These are phyloP conservation scores for Cochlearia excelsa DNA, from an alignment of 345 rosid genomes.

Conservation along the genomic window DNA sequence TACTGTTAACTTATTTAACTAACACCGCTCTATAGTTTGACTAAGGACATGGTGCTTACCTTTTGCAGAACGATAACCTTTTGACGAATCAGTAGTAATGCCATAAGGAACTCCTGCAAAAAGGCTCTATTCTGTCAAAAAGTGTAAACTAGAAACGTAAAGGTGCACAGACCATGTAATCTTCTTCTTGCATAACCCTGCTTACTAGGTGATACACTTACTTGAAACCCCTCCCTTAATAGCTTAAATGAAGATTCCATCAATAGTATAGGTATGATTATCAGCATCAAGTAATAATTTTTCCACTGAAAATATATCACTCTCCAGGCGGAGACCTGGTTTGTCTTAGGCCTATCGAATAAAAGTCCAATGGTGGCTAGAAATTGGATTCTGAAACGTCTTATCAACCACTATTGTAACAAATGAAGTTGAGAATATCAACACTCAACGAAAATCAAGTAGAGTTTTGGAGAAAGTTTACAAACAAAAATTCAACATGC, in stretches of 20 bases:
- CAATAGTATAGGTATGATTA: conserved; percentile 1
- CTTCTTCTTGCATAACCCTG: conserved; percentile 9
- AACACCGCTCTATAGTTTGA: conserved; percentile 18
- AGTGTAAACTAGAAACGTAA: conserved; percentile 15
- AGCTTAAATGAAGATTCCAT: conserved; percentile 10
- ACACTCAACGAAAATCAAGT: not conserved
- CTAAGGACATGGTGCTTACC: conserved; percentile 54
- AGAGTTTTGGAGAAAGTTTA: conserved; percentile 1
- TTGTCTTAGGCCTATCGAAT: conserved; percentile 6
- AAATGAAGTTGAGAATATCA: conserved; percentile 14
- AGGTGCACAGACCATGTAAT: conserved; percentile 15
- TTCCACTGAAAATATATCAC: not conserved
- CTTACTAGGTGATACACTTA: conserved; percentile 7
- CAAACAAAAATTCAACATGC: not conserved
- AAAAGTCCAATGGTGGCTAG: not conserved
- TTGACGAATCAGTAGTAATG: conserved; percentile 71
- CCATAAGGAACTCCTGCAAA: conserved; percentile 94
- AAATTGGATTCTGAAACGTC: conserved; percentile 7
- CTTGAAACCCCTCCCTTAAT: conserved; percentile 10
- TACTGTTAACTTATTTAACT: conserved; percentile 14
- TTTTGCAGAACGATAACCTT: conserved; percentile 81
- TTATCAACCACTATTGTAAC: conserved; percentile 6
- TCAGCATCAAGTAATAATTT: not conserved
- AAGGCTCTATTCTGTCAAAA: conserved; percentile 54
- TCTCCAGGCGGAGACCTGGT: conserved; percentile 5